Percentiles rank a stretch among this genome's conserved stretches.
Conservation (phyloP, 2,329 filamentous ascomycete genomes). For the Blastomyces parvus region DNA sequence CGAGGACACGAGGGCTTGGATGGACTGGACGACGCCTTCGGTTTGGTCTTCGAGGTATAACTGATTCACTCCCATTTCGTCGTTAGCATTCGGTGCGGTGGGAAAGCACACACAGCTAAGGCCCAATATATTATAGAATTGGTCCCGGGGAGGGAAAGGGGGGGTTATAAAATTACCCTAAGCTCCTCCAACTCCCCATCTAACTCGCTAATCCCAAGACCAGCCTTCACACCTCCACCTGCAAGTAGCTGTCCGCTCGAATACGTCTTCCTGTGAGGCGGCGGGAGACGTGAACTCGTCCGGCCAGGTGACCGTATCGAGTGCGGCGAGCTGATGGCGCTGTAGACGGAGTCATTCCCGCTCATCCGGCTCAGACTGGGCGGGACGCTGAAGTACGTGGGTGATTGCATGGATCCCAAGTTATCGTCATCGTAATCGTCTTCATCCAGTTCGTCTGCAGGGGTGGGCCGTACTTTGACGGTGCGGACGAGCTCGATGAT, state of each 20-base stretch:
- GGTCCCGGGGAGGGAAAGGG: no score
- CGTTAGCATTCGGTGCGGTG: not conserved
- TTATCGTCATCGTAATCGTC: conserved; percentile 57
- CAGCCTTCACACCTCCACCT: conserved; percentile 23
- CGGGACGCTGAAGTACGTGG: conserved; percentile 57
- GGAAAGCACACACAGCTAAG: no score
- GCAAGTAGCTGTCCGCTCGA: conserved; percentile 23
- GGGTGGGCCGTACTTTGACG: conserved; percentile 73
- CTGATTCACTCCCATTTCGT: conserved; percentile 28
- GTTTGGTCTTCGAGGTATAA: conserved; percentile 78
- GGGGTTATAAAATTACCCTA: conserved; percentile 39
- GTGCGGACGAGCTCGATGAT: conserved; percentile 75
- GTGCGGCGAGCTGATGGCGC: conserved; percentile 59
- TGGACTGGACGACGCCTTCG: conserved; percentile 65
- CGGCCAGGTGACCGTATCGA: conserved; percentile 30
- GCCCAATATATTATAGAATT: no score
- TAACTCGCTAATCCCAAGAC: conserved; percentile 34
- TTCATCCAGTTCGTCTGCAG: conserved; percentile 64
- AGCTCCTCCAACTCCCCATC: conserved; percentile 50
- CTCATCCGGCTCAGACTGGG: conserved; percentile 44
- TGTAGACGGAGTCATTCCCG: conserved; percentile 64
- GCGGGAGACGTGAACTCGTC: conserved; percentile 22
- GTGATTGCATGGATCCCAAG: conserved; percentile 54
- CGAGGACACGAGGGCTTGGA: conserved; percentile 67
- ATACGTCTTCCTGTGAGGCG: conserved; percentile 21